These are phyloP conservation scores for Boletus patriciae DNA, from an alignment of 768 basidiomycete genomes.

Conservation along the genomic window DNA sequence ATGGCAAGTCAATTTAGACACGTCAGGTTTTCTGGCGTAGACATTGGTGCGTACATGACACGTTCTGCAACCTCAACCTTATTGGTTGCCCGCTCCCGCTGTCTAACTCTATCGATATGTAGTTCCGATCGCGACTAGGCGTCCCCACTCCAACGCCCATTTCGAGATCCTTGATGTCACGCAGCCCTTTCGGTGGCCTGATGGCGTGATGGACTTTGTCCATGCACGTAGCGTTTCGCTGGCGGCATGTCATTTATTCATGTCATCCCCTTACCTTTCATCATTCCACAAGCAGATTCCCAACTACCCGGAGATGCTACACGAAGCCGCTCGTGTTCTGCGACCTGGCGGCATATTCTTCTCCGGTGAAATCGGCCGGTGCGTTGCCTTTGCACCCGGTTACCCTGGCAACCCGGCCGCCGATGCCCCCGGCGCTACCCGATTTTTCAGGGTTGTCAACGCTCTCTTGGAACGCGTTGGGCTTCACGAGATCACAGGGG, in stretches of 20 bases:
- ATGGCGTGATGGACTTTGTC: conserved; percentile 62
- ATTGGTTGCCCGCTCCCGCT: conserved; percentile 7
- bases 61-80: conserved; percentile 12
- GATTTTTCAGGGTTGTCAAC: conserved; percentile 43
- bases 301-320: conserved; percentile 52
- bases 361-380: conserved; percentile 58
- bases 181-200: conserved; percentile 47
- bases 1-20: conserved; percentile 67
- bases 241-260: conserved; percentile 47
- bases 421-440: conserved; percentile 27
- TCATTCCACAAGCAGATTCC: conserved; percentile 43
- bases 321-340: conserved; percentile 62
- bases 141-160: conserved; percentile 57
- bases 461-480: conserved; percentile 38
- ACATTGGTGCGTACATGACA: conserved; percentile 59
- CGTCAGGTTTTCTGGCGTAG: conserved; percentile 66
- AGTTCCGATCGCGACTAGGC: conserved; percentile 74
- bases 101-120: conserved; percentile 9
- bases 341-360: conserved; percentile 71
- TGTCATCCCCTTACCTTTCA: conserved; percentile 11
- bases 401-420: conserved; percentile 25
- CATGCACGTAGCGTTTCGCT: conserved; percentile 62
- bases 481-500: conserved; percentile 39
- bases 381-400: conserved; percentile 40
- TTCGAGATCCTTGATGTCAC: conserved; percentile 71